Conservation (phyloP, 2,329 filamentous ascomycete genomes). For the Periconia macrospinosa region DNA sequence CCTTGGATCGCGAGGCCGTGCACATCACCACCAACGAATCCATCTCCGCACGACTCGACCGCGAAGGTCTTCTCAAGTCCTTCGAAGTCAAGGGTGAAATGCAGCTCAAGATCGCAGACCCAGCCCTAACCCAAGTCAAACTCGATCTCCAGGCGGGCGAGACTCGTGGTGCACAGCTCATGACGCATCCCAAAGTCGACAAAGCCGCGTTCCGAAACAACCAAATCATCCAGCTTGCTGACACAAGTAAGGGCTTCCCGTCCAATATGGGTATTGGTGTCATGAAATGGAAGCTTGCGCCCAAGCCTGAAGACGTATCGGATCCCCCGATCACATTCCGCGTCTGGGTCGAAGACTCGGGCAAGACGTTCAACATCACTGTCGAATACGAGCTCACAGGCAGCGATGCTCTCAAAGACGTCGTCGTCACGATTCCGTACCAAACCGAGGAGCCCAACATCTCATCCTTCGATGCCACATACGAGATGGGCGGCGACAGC, state of each 20-base stretch:
- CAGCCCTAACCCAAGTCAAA: constrained; percentile 88
- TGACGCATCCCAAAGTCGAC: constrained; percentile 96
- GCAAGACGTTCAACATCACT: constrained; percentile 82
- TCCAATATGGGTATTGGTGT: constrained; percentile 93
- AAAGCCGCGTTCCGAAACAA: constrained; percentile 80
- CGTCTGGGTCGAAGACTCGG: constrained; percentile 93
- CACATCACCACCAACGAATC: constrained; percentile 85
- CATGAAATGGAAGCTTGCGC: constrained; percentile 85
- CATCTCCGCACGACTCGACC: constrained; percentile 85
- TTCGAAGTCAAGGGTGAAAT: constrained; percentile 91
- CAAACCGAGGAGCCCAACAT: constrained; percentile 81
- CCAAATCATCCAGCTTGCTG: constrained; percentile 87
- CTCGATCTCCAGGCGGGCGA: constrained; percentile 76
- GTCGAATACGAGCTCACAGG: constrained; percentile 94
- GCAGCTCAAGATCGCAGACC: constrained; percentile 85
- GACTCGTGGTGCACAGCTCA: constrained; percentile 85
- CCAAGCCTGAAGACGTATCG: constrained; percentile 76
- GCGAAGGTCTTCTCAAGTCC: constrained; percentile 84
- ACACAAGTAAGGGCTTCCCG: constrained; percentile 84
- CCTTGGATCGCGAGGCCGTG: constrained; percentile 78
- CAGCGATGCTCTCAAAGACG: constrained; percentile 76
- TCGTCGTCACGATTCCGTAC: constrained; percentile 86
- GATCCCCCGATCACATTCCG: constrained; percentile 93
- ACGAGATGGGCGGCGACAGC: constrained; percentile 89
- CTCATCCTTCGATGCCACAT: constrained; percentile 90